Evolutionary conservation across 352 stramenopile genomes (phyloP).

Genomic region (Globisporangium cylindrosporum): DNA sequence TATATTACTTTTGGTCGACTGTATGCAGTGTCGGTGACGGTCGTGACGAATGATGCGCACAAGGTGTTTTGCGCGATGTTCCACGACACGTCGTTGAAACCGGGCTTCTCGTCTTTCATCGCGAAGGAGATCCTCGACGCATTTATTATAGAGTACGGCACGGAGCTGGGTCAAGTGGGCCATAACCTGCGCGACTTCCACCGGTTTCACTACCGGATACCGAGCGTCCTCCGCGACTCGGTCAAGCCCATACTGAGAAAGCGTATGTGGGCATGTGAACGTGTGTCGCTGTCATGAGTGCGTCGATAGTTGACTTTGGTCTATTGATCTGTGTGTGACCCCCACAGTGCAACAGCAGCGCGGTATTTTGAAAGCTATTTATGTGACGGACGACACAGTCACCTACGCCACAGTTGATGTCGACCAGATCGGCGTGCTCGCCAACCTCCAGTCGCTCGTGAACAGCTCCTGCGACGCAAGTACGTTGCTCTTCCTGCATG

Average conservation of each 20-base stretch:
- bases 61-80: slow-evolving; percentile 93
- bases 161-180: slow-evolving; percentile 74
- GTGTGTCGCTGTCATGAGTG: no score
- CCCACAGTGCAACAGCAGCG: slow-evolving; percentile 80
- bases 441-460: slow-evolving; percentile 87
- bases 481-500: slow-evolving; percentile 25
- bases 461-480: slow-evolving; percentile 85
- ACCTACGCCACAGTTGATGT: slow-evolving; percentile 84
- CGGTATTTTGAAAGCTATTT: slow-evolving; percentile 86
- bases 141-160: slow-evolving; percentile 78
- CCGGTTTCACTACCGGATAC: slow-evolving; percentile 86
- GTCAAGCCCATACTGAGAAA: slow-evolving; percentile 84
- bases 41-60: slow-evolving; percentile 84
- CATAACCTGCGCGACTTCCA: slow-evolving; percentile 92
- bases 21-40: slow-evolving; percentile 75
- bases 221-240: slow-evolving; percentile 75
- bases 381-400: slow-evolving; percentile 84
- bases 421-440: slow-evolving; percentile 88
- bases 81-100: slow-evolving; percentile 78
- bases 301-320: background rate
- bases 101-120: slow-evolving; percentile 84
- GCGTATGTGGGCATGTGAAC: slow-evolving; percentile 33
- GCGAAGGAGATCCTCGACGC: slow-evolving; percentile 83
- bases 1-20: background rate
- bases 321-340: background rate